Conservation (phyloP, 108 stramenopile species). For the Skeletonema grethae region DNA sequence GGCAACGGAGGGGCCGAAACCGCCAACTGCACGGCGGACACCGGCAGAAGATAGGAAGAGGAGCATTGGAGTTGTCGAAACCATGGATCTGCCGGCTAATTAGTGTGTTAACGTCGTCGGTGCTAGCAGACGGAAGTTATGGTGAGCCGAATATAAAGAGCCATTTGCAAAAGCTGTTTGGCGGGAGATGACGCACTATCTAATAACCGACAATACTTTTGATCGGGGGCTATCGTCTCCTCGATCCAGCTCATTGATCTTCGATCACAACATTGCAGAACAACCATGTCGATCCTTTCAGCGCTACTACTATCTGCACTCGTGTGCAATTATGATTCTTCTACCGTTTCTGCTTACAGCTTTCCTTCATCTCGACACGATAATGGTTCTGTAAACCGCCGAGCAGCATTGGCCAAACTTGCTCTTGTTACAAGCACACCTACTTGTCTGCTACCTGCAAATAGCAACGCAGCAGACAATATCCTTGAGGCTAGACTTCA, state of each 20-base stretch:
- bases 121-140: neutral
- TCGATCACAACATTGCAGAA: no score
- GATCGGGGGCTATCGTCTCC: no score
- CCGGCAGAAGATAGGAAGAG: slow-evolving; percentile 15
- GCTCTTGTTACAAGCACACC: neutral
- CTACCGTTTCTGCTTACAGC: neutral
- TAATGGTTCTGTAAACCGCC: neutral
- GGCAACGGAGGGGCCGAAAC: slow-evolving; percentile 3
- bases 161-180: neutral
- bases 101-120: neutral
- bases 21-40: slow-evolving; percentile 8
- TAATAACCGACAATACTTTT: no score
- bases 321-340: neutral
- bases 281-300: neutral
- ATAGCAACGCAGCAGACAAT: neutral
- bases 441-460: neutral
- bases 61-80: slow-evolving; percentile 11
- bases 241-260: no score
- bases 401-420: neutral
- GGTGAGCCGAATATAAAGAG: neutral
- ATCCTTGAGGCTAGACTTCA: slow-evolving; percentile 2
- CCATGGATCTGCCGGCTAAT: slow-evolving; percentile 3
- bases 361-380: neutral
- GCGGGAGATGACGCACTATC: neutral
- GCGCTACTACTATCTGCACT: neutral